Conservation (phyloP, 371 early-diverging fungal genomes). For the Saksenaea vasiformis region DNA sequence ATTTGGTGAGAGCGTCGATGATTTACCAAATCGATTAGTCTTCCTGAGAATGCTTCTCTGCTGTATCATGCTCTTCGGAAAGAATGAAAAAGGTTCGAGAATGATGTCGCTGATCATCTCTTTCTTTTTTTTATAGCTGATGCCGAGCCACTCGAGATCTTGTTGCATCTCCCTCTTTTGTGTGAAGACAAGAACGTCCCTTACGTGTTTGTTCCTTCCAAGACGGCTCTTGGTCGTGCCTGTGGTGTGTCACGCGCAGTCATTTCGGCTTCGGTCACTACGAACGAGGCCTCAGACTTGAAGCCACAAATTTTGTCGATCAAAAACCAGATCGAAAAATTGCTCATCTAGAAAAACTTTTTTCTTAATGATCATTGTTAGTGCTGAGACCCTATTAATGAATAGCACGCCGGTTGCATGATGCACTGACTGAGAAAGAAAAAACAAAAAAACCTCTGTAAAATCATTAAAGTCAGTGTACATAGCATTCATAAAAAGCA, state of each 20-base stretch:
- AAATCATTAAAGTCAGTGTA: constrained; percentile 14
- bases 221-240: constrained; percentile 97
- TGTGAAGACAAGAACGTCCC: constrained; percentile 99
- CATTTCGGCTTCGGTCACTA: constrained; percentile 91
- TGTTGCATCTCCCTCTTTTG: constrained; percentile 95
- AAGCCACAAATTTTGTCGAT: constrained; percentile 89
- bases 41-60: constrained; percentile 17
- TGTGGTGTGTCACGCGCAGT: constrained; percentile 97
- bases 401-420: constrained; percentile 21
- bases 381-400: constrained; percentile 34
- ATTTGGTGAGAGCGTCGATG: constrained; percentile 15
- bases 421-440: constrained; percentile 45
- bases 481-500: constrained; percentile 6
- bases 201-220: constrained; percentile 96
- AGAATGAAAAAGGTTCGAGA: not conserved
- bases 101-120: constrained; percentile 1
- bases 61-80: not conserved
- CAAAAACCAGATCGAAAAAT: constrained; percentile 92
- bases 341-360: constrained; percentile 70
- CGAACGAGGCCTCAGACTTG: constrained; percentile 96
- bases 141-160: constrained; percentile 96
- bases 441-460: constrained; percentile 31
- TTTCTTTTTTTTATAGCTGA: constrained; percentile 67
- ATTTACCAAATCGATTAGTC: constrained; percentile 27
- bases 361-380: constrained; percentile 14